These are phyloP conservation scores for Brassica juncea DNA, from an alignment of 345 rosid species.

Conservation along the genomic window DNA sequence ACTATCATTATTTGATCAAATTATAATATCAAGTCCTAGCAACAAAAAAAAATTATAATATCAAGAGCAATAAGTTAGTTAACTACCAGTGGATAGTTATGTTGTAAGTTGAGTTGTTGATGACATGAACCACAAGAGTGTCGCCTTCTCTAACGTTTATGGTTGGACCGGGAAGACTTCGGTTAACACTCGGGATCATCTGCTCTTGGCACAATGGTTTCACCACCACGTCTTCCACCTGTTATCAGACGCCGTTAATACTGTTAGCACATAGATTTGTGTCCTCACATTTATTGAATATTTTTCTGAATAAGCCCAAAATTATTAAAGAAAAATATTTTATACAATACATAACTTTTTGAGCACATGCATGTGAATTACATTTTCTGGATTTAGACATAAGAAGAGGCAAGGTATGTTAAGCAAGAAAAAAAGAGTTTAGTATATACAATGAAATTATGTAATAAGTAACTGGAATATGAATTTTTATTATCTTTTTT, in stretches of 20 bases:
- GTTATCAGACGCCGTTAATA: slow-evolving; percentile 1
- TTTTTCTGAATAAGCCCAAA: background rate
- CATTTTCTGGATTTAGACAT: too few species aligned
- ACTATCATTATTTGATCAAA: background rate
- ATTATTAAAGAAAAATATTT: background rate
- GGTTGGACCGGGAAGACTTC: slow-evolving; percentile 72
- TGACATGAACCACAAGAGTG: slow-evolving; percentile 65
- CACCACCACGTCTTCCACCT: slow-evolving; percentile 51
- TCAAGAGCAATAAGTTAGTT: slow-evolving; percentile 4
- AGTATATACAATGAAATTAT: background rate
- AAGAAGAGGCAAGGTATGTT: too few species aligned
- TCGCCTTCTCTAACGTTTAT: slow-evolving; percentile 71
- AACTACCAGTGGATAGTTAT: slow-evolving; percentile 75
- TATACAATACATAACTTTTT: background rate
- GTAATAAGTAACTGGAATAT: background rate
- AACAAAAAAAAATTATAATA: too few species aligned
- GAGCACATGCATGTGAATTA: background rate
- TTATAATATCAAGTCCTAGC: too few species aligned
- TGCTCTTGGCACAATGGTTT: slow-evolving; percentile 54
- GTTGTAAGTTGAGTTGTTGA: slow-evolving; percentile 74
- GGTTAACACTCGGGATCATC: slow-evolving; percentile 66
- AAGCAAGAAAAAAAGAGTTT: too few species aligned
- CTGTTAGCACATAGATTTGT: background rate
- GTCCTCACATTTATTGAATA: background rate
- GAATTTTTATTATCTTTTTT: background rate